A percentile compares a stretch with the other conserved stretches of the same genome.
These are phyloP conservation scores for Seiridium cupressi DNA, from an alignment of 2,329 filamentous ascomycete genomes.

Conservation along the genomic window DNA sequence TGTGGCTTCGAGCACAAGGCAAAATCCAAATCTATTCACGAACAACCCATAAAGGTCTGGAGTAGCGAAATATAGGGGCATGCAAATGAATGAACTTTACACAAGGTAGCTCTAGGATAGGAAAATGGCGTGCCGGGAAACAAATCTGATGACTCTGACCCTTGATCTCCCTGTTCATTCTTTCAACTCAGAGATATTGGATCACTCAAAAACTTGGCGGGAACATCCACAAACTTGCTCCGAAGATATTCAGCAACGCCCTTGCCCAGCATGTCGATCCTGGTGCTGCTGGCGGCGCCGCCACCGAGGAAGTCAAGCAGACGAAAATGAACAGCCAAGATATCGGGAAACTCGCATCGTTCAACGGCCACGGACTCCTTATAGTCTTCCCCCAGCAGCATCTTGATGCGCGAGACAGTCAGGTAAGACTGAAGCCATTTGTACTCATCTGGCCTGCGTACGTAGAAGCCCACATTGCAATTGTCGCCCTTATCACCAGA, in stretches of 20 bases:
- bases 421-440: conserved; percentile 12
- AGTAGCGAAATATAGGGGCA: no score
- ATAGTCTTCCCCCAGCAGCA: conserved; percentile 9
- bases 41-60: neutral
- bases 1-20: neutral
- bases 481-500: conserved; percentile 20
- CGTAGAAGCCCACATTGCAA: conserved; percentile 20
- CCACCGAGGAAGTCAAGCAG: neutral
- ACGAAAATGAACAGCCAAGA: conserved; percentile 35
- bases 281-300: neutral
- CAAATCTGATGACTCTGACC: no score
- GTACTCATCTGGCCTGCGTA: conserved; percentile 14
- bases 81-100: no score
- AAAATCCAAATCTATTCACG: neutral
- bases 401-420: neutral
- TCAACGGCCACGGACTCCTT: conserved; percentile 28
- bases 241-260: neutral
- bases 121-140: no score
- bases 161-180: no score
- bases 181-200: neutral
- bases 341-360: conserved; percentile 35
- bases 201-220: neutral
- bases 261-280: neutral
- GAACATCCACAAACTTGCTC: neutral
- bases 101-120: no score